These are phyloP conservation scores for Sarcodon sp. DNA, from an alignment of 768 basidiomycete species.

Conservation along the genomic window DNA sequence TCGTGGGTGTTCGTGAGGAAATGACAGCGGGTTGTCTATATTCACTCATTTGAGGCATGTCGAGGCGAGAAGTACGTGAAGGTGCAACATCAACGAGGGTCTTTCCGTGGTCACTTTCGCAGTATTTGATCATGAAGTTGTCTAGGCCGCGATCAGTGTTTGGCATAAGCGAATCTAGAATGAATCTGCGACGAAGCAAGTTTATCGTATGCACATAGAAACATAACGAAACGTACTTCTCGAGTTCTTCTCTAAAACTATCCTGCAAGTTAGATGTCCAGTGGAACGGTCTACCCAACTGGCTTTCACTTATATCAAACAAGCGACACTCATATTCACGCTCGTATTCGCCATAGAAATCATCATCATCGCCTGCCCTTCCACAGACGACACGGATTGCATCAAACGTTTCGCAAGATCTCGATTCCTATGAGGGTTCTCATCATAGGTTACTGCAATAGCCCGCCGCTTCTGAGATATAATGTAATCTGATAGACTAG, in stretches of 20 bases:
- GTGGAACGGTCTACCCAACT: constrained; percentile 54
- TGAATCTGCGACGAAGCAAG: constrained; percentile 37
- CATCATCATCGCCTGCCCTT: constrained; percentile 63
- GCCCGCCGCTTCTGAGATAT: constrained; percentile 79
- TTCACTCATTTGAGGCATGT: constrained; percentile 68
- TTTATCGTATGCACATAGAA: constrained; percentile 2
- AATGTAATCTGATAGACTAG: not conserved
- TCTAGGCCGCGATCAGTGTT: constrained; percentile 85
- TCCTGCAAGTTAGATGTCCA: constrained; percentile 73
- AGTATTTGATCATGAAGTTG: constrained; percentile 90
- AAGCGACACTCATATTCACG: constrained; percentile 63
- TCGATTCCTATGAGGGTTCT: constrained; percentile 67
- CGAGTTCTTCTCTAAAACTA: constrained; percentile 78
- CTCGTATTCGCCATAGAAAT: constrained; percentile 53
- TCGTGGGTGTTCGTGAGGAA: constrained; percentile 82
- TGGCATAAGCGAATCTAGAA: constrained; percentile 85
- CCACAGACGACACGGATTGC: constrained; percentile 78
- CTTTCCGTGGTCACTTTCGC: constrained; percentile 72
- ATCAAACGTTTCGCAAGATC: constrained; percentile 48
- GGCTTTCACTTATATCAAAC: constrained; percentile 53
- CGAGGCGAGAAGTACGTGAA: constrained; percentile 48
- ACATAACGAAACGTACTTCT: constrained; percentile 46
- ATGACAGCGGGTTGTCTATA: constrained; percentile 89
- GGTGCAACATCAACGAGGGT: constrained; percentile 70
- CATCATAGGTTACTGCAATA: constrained; percentile 77